Base-by-base conservation (phyloP, 2,329 filamentous ascomycete species). In the Fusarium sp. region DNA sequence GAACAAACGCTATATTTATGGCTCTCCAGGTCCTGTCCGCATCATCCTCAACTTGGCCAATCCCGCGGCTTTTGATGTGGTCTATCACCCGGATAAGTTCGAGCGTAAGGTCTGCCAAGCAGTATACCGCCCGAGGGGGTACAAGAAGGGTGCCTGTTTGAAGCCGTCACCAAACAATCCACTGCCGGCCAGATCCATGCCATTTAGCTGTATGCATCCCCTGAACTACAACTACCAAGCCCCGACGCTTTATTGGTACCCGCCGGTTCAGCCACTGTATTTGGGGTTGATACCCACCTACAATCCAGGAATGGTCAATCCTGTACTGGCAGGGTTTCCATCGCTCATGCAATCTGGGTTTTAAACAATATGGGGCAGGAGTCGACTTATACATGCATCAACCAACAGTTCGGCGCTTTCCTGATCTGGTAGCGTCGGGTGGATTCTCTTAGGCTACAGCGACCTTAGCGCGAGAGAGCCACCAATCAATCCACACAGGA, bases 61-160 rank as follows among this genome's bases (percentile, higher is more conserved):
- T 3, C 18, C 40, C 3, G 38, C 13, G 1, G 24, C 43, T 10
- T 24, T 52, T n/a, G 65, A 69, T 20, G 51, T 69, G 20, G 34
- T 69, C 0, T 69, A 69, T 5, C 65, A 69, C 6, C 46, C 60
- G 0, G 18, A 25, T 6, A 1, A n/a, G 38, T 13, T 9, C 12
- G 20, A 55, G 7, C 22, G 6, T 0, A 29, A 13, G 1, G 56
- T 45, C 22, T 20, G 24, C 1, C 27, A 56, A 12, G 66, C 66
- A 0, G 57, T 45, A 4, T 69, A 69, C 27, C 54, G 66, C 3
- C 54, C 65, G n/a, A 69, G 22, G 29, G 59, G 65, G n/a, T 53
- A 69, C 18, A 8, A 18, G 8, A 60, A 41, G 13, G 58, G 49
- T 3, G 61, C 43, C n/a, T n/a, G 57, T 22, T 40, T 38, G 11